phyloP scores from a whole-genome alignment of 2,329 filamentous ascomycete genomes.

The Ophiosphaerella herpotricha region DNA sequence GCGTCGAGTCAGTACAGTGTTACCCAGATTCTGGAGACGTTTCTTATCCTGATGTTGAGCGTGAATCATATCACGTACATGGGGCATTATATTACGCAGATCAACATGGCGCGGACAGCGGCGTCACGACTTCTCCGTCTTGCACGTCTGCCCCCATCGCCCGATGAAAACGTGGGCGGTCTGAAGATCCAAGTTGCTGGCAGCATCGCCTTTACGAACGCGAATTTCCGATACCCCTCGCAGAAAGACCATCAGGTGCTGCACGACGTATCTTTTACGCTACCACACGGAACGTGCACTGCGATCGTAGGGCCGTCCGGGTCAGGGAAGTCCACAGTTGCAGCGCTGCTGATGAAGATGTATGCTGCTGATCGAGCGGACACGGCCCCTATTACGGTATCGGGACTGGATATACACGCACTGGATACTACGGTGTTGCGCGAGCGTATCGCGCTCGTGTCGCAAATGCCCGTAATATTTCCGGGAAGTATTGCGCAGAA shows the following conservation, averaged over 20 bases:
- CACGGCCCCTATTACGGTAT: constrained; percentile 58
- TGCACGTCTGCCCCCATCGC: constrained; percentile 61
- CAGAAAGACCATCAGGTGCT: constrained; percentile 61
- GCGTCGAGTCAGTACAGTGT: constrained; percentile 56
- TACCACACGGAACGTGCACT: constrained; percentile 67
- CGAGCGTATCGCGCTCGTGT: constrained; percentile 67
- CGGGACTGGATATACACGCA: constrained; percentile 59
- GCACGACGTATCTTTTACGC: constrained; percentile 65
- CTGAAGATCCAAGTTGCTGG: constrained; percentile 50
- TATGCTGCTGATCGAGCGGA: constrained; percentile 53
- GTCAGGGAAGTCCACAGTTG: constrained; percentile 87
- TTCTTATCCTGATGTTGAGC: constrained; percentile 83
- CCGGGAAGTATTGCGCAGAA: constrained; percentile 77
- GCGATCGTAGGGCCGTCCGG: constrained; percentile 85
- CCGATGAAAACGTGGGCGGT: constrained; percentile 63
- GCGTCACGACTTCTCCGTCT: constrained; percentile 75
- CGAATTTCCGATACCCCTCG: constrained; percentile 75
- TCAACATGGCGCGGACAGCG: constrained; percentile 73
- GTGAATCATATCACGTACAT: constrained; percentile 73
- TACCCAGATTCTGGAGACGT: constrained; percentile 70
- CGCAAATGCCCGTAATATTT: constrained; percentile 76
- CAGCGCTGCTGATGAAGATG: constrained; percentile 73
- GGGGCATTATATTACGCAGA: constrained; percentile 77
- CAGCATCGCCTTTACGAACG: constrained; percentile 63
- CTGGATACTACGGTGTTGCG: constrained; percentile 67